These are phyloP conservation scores for Orbilia oligospora DNA, from an alignment of 2,329 filamentous ascomycete genomes.

Conservation along the genomic window DNA sequence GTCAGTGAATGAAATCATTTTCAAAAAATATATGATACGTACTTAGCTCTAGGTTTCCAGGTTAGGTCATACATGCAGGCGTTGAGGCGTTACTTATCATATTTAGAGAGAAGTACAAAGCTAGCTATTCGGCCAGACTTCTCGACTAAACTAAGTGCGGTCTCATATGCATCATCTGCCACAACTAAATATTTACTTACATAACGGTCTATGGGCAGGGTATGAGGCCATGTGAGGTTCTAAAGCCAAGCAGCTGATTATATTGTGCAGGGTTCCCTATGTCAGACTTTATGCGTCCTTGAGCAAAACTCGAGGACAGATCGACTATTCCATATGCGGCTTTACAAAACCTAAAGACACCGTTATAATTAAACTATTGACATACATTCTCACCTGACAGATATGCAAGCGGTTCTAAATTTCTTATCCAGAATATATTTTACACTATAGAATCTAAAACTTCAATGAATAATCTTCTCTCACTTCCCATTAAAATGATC, in stretches of 20 bases:
- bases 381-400: background rate
- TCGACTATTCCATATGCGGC: conserved; percentile 5
- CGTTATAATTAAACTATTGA: background rate
- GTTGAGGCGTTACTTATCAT: background rate
- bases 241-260: background rate
- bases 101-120: too few relatives aligned
- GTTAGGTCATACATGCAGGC: background rate
- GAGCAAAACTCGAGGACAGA: background rate
- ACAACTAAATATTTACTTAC: background rate
- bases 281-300: background rate
- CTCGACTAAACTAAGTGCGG: conserved; percentile 19
- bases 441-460: too few relatives aligned
- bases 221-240: background rate
- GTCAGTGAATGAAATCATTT: background rate
- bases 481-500: too few relatives aligned
- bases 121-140: background rate
- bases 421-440: too few relatives aligned
- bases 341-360: background rate
- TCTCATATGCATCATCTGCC: background rate
- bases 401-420: background rate
- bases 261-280: background rate
- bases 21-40: background rate
- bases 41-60: background rate
- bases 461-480: too few relatives aligned
- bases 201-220: background rate